Percentiles rank a stretch among this genome's conserved stretches.
phyloP scores from a whole-genome alignment of 2,329 filamentous ascomycete genomes.

The Beauveria bassiana region DNA sequence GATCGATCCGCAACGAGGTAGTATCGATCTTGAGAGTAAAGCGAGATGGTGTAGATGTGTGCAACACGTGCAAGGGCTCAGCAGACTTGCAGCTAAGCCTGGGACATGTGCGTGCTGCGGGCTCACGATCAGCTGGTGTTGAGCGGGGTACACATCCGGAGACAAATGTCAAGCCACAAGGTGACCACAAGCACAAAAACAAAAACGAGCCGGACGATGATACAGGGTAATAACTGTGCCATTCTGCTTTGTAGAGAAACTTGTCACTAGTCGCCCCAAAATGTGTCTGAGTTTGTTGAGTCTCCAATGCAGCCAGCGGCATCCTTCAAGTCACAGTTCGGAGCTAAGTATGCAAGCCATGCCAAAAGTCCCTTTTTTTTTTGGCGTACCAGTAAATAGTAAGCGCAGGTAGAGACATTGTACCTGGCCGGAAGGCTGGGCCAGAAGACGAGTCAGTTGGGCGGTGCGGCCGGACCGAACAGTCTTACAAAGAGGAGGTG shows the following conservation, averaged over 20 bases:
- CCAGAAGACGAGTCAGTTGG: not conserved
- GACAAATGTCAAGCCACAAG: too few species aligned
- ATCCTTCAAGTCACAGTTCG: not conserved
- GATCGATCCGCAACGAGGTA: not conserved
- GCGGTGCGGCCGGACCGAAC: not conserved
- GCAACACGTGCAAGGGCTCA: slow-evolving; percentile 3
- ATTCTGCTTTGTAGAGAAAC: too few species aligned
- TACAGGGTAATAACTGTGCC: too few species aligned
- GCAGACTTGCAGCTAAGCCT: not conserved
- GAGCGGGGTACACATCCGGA: too few species aligned
- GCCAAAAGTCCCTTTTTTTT: not conserved
- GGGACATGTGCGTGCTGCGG: not conserved
- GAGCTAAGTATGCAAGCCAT: not conserved
- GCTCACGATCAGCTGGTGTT: not conserved
- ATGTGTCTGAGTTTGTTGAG: not conserved
- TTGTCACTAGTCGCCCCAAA: too few species aligned
- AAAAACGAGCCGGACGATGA: too few species aligned
- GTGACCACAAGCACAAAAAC: too few species aligned
- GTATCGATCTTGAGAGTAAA: not conserved
- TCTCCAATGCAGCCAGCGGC: not conserved
- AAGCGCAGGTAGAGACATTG: not conserved
- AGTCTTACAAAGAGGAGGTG: not conserved
- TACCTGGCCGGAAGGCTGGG: not conserved
- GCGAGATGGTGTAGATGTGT: not conserved
- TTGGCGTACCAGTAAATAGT: not conserved